phyloP scores from a whole-genome alignment of 306 rosid genomes.

The Gleditsia sinensis region DNA sequence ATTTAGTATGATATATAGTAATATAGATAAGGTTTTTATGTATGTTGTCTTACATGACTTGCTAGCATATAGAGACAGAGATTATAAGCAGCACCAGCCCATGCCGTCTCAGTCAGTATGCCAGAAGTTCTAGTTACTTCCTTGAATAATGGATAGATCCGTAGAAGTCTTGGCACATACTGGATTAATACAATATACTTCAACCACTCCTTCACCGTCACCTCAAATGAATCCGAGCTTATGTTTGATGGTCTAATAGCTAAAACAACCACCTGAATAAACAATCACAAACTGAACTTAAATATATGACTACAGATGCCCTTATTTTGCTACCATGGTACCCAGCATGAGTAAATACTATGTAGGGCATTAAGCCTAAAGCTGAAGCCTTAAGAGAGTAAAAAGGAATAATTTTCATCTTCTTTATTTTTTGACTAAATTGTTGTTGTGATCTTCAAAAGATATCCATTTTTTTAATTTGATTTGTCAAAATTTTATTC shows the following conservation, averaged over 20 bases:
- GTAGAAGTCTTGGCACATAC: conserved; percentile 68
- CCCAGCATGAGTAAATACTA: neutral
- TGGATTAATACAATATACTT: conserved; percentile 51
- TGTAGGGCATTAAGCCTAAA: neutral
- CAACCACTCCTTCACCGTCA: conserved; percentile 62
- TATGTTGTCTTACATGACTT: conserved; percentile 81
- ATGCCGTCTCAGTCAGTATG: conserved; percentile 82
- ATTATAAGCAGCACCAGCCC: conserved; percentile 90
- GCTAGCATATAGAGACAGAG: conserved; percentile 85
- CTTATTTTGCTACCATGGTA: conserved; percentile 15
- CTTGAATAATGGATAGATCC: conserved; percentile 68
- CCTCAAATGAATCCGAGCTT: conserved; percentile 29
- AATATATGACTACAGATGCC: neutral
- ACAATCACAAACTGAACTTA: conserved; percentile 7
- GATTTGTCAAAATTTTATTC: too few species aligned
- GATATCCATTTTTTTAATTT: too few species aligned
- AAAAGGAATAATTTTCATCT: neutral
- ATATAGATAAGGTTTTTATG: neutral
- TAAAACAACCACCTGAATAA: conserved; percentile 55
- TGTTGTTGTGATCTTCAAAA: too few species aligned
- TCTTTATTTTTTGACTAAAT: neutral
- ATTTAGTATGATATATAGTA: conserved; percentile 1
- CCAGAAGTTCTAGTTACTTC: conserved; percentile 86
- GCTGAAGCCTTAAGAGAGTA: too few species aligned
- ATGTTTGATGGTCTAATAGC: conserved; percentile 35